These are phyloP conservation scores for Xylaria polymorpha DNA, from an alignment of 2,329 filamentous ascomycete genomes.

Conservation along the genomic window DNA sequence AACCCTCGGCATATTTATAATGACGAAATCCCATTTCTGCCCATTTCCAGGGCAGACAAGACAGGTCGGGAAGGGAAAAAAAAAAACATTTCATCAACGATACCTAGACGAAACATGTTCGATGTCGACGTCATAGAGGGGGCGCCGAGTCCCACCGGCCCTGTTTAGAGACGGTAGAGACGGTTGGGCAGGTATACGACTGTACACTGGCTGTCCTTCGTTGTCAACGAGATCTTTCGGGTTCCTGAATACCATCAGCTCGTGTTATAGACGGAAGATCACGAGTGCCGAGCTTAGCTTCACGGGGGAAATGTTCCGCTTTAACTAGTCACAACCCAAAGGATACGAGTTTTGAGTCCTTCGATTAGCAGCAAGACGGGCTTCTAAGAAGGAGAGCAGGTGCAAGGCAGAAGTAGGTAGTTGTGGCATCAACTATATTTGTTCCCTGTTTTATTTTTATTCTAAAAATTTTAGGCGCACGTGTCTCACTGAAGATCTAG, in stretches of 20 bases:
- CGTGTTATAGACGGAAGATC: slow-evolving; percentile 8
- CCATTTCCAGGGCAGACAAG: background rate
- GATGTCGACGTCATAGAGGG: slow-evolving; percentile 29
- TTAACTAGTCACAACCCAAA: background rate
- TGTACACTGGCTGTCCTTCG: slow-evolving; percentile 5
- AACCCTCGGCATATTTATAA: background rate
- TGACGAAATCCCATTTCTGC: background rate
- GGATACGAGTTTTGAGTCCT: background rate
- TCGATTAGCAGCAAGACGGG: background rate
- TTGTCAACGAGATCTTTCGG: slow-evolving; percentile 13
- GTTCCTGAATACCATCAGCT: slow-evolving; percentile 19
- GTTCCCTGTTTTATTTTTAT: background rate
- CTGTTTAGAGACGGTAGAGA: slow-evolving; percentile 11
- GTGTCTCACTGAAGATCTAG: background rate
- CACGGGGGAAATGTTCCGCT: background rate
- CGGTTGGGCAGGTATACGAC: no score
- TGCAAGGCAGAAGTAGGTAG: background rate
- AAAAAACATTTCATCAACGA: background rate
- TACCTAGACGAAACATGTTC: background rate
- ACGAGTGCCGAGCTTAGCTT: slow-evolving; percentile 8
- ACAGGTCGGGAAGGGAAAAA: background rate
- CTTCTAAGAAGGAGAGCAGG: background rate
- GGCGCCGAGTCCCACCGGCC: slow-evolving; percentile 23
- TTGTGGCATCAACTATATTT: background rate
- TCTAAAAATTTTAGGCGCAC: background rate